Conservation (phyloP, 31 red algal species). For the Endocladia muricata region DNA sequence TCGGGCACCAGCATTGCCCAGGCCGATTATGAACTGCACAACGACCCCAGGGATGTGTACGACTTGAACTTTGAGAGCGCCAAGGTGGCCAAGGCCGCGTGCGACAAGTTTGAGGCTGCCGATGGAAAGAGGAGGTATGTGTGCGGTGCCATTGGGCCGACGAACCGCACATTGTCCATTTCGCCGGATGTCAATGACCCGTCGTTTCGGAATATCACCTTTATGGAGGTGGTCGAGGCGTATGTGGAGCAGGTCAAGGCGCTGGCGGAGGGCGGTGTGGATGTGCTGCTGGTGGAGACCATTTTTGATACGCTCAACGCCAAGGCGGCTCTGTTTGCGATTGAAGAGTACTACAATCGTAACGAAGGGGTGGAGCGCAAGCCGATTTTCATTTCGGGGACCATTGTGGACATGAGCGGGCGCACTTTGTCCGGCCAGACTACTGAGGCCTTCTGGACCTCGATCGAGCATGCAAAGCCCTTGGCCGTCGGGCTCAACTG, state of each 20-base stretch:
- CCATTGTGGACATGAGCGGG: conserved; percentile 85
- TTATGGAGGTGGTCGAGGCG: conserved; percentile 71
- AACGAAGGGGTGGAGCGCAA: conserved; percentile 11
- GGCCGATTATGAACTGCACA: conserved; percentile 84
- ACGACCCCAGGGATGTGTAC: conserved; percentile 83
- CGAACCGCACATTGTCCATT: conserved; percentile 83
- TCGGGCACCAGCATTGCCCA: conserved; percentile 86
- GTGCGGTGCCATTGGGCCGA: conserved; percentile 86
- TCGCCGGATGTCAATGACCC: conserved; percentile 91
- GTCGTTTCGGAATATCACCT: conserved; percentile 82
- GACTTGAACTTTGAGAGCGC: conserved; percentile 79
- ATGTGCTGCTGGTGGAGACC: conserved; percentile 86
- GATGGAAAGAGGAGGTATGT: conserved; percentile 66
- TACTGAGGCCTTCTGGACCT: conserved; percentile 89
- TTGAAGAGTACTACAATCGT: conserved; percentile 73
- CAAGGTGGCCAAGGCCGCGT: conserved; percentile 60
- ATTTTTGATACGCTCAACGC: conserved; percentile 97
- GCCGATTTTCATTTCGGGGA: conserved; percentile 89
- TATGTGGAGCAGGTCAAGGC: conserved; percentile 73
- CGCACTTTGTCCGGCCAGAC: conserved; percentile 94
- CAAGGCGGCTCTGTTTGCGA: conserved; percentile 86
- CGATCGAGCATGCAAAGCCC: conserved; percentile 73
- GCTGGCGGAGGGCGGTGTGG: conserved; percentile 66
- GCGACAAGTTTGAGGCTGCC: conserved; percentile 44
- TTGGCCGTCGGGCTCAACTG: conserved; percentile 89